A percentile compares a stretch with the other conserved stretches of the same genome.
Conservation (phyloP, 2,329 filamentous ascomycete species). For the Parastagonospora avenae region DNA sequence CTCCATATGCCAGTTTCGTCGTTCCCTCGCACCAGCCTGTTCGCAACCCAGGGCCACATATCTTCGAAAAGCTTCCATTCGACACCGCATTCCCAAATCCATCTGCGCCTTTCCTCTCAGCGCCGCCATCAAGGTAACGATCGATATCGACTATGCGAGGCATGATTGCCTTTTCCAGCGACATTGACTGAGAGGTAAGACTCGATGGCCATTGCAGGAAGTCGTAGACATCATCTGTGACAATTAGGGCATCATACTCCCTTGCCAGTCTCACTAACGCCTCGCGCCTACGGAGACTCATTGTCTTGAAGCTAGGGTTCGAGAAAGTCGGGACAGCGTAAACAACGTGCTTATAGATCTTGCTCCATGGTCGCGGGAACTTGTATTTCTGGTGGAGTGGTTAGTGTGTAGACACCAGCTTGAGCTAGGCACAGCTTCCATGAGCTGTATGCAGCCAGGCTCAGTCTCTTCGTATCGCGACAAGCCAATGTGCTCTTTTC, state of each 20-base stretch:
- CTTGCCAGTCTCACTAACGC: constrained; percentile 77
- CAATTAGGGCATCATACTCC: constrained; percentile 77
- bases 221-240: constrained; percentile 94
- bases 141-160: constrained; percentile 83
- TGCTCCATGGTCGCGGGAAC: constrained; percentile 62
- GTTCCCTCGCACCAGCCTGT: constrained; percentile 88
- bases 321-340: constrained; percentile 88
- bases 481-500: too few species aligned
- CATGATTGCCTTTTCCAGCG: constrained; percentile 53
- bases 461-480: too few species aligned
- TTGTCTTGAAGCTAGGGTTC: constrained; percentile 85
- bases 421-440: too few species aligned
- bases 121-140: constrained; percentile 64
- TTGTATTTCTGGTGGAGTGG: constrained; percentile 58
- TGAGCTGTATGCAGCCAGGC: too few species aligned
- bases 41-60: constrained; percentile 78
- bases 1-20: constrained; percentile 62
- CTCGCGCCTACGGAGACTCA: constrained; percentile 70
- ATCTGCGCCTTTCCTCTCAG: constrained; percentile 54
- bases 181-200: constrained; percentile 26
- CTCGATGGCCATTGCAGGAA: constrained; percentile 76
- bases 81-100: constrained; percentile 80
- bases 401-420: constrained; percentile 12
- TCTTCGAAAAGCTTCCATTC: constrained; percentile 91
- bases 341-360: constrained; percentile 85